Evolutionary conservation across 768 basidiomycete species (phyloP).

Genomic region (Ramaria sp.): DNA sequence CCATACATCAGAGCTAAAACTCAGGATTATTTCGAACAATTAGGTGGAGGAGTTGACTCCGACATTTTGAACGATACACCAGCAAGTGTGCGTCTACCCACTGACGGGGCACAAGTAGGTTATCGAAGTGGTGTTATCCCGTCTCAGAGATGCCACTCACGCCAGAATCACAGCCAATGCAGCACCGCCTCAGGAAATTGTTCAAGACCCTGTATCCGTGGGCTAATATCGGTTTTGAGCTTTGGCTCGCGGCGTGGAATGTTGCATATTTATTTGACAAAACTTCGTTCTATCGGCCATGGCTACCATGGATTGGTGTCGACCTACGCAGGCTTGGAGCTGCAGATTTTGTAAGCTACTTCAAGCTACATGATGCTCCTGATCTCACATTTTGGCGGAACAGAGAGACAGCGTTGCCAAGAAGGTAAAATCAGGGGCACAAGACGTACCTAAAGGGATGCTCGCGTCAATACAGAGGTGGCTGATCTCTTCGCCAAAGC

Average conservation of each 20-base stretch:
- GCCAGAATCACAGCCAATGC: conserved; percentile 9
- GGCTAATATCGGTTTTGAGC: conserved; percentile 64
- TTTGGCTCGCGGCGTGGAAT: conserved; percentile 79
- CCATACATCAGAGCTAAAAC: conserved; percentile 86
- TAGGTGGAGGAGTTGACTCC: conserved; percentile 72
- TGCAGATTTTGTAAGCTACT: conserved; percentile 61
- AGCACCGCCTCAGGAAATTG: conserved; percentile 34
- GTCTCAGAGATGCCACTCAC: neutral
- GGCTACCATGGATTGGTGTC: conserved; percentile 79
- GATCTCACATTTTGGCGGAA: neutral
- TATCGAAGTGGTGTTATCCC: conserved; percentile 24
- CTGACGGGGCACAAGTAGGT: conserved; percentile 41
- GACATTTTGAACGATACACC: conserved; percentile 39
- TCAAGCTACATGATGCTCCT: neutral
- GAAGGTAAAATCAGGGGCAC: neutral
- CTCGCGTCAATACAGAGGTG: conserved; percentile 29
- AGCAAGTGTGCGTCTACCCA: conserved; percentile 33
- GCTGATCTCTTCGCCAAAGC: conserved; percentile 43
- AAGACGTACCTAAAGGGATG: neutral
- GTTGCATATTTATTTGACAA: conserved; percentile 83
- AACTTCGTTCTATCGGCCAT: conserved; percentile 82
- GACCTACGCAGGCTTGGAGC: conserved; percentile 70
- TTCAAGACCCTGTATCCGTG: conserved; percentile 80
- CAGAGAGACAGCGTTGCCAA: neutral
- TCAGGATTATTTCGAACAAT: conserved; percentile 80